Percentiles rank a stretch among this genome's conserved stretches.
Evolutionary conservation across 2,329 filamentous ascomycete species (phyloP).

Genomic region (Ophiosphaerella herpotricha): DNA sequence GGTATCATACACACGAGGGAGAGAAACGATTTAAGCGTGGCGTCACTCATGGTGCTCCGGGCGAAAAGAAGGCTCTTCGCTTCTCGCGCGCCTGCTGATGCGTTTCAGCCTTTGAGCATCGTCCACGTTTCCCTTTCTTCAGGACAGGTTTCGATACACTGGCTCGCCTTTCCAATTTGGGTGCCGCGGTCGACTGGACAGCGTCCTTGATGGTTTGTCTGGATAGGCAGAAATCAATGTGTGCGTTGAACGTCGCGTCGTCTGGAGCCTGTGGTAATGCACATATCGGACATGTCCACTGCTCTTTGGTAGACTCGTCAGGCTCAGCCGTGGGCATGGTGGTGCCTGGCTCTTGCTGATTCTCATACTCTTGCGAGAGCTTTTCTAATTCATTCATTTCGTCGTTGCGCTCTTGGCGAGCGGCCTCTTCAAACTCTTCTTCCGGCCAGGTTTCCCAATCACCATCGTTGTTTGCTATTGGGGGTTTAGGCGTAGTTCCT

Average conservation of each 20-base stretch:
- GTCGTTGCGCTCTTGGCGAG: constrained; percentile 62
- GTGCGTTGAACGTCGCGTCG: constrained; percentile 81
- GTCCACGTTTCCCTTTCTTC: constrained; percentile 37
- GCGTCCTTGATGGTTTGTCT: constrained; percentile 83
- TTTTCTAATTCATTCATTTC: constrained; percentile 65
- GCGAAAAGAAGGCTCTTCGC: constrained; percentile 38
- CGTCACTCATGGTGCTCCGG: constrained; percentile 2
- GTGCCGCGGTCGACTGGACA: constrained; percentile 58
- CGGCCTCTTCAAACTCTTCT: constrained; percentile 66
- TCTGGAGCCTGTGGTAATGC: constrained; percentile 73
- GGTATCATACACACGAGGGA: too few relatives aligned
- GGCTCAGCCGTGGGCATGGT: constrained; percentile 8
- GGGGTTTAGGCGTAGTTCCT: constrained; percentile 9
- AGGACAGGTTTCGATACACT: constrained; percentile 15
- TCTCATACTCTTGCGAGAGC: constrained; percentile 62
- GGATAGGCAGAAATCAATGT: constrained; percentile 91
- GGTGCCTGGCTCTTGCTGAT: constrained; percentile 5
- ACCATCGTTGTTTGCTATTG: constrained; percentile 41
- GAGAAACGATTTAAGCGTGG: too few relatives aligned
- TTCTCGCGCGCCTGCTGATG: constrained; percentile 37
- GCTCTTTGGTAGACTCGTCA: constrained; percentile 27
- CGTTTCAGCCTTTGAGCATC: constrained; percentile 31
- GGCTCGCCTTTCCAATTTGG: constrained; percentile 11
- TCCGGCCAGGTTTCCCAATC: constrained; percentile 73
- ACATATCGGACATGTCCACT: constrained; percentile 91